These are phyloP conservation scores for Ajuga chamaepitys DNA, from an alignment of 257 asterid species.

Conservation along the genomic window DNA sequence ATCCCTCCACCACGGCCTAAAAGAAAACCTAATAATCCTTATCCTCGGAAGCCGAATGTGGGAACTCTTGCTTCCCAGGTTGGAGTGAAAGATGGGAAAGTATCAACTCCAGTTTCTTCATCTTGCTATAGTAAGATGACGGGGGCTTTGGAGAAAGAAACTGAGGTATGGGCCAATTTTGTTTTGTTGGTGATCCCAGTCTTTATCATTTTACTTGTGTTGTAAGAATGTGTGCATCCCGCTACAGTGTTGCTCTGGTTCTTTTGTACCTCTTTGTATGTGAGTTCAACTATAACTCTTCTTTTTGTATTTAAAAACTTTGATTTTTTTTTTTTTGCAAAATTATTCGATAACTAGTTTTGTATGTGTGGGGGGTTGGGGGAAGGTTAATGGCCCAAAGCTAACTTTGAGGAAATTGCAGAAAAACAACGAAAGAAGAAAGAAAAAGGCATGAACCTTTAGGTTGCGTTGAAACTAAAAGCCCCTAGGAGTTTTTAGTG, in stretches of 20 bases:
- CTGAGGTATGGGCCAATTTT: constrained; percentile 51
- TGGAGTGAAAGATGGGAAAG: constrained; percentile 57
- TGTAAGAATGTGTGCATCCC: neutral
- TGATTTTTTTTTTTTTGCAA: too few species aligned
- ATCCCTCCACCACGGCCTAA: constrained; percentile 99
- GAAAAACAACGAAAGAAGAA: too few species aligned
- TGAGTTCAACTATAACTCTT: too few species aligned
- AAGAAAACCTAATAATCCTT: constrained; percentile 89
- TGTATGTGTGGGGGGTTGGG: too few species aligned
- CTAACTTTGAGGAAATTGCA: too few species aligned
- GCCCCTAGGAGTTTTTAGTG: too few species aligned
- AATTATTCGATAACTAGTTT: too few species aligned
- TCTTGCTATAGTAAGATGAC: constrained; percentile 31
- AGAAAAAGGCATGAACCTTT: too few species aligned
- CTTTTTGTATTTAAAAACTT: neutral
- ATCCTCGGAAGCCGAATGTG: constrained; percentile 68
- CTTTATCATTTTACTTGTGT: neutral
- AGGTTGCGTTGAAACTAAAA: too few species aligned
- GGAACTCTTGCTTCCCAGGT: constrained; percentile 39
- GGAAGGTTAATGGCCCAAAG: too few species aligned
- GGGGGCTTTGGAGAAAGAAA: constrained; percentile 50
- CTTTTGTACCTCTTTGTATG: constrained; percentile 3
- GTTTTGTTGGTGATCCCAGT: neutral
- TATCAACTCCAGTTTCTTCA: constrained; percentile 31
- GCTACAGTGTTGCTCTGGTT: constrained; percentile 1